These are phyloP conservation scores for Amaranthus palmeri DNA, from an alignment of 148 eudicot species.

Conservation along the genomic window DNA sequence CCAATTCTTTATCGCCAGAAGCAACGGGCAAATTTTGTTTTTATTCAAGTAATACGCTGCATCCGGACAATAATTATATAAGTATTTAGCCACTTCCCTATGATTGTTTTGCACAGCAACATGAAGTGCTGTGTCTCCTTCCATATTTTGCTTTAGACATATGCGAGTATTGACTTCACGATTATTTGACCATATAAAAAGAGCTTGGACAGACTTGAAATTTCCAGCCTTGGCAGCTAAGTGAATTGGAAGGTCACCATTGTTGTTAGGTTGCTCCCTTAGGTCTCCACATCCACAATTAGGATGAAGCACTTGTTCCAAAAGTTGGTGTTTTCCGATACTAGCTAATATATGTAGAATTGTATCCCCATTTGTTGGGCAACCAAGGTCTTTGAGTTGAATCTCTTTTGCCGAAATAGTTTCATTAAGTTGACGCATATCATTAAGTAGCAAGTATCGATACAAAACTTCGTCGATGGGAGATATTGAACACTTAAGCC, in stretches of 20 bases:
- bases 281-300: not conserved
- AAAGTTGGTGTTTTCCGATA: not conserved
- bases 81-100: not conserved
- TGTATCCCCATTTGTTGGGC: not conserved
- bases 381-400: not conserved
- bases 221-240: not conserved
- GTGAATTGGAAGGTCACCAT: slow-evolving; percentile 8
- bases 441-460: not conserved
- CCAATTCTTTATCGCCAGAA: not conserved
- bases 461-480: not conserved
- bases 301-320: not conserved
- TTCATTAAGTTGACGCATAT: not conserved
- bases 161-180: no score
- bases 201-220: not conserved
- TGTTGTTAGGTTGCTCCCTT: not conserved
- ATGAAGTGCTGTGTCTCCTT: not conserved
- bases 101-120: not conserved
- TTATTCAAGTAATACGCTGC: slow-evolving; percentile 4
- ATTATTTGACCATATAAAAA: not conserved
- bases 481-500: not conserved
- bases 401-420: not conserved
- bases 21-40: not conserved
- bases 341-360: not conserved
- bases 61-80: not conserved
- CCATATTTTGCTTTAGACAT: not conserved